phyloP scores from a whole-genome alignment of 768 basidiomycete genomes.

The Pisolithus microcarpus region DNA sequence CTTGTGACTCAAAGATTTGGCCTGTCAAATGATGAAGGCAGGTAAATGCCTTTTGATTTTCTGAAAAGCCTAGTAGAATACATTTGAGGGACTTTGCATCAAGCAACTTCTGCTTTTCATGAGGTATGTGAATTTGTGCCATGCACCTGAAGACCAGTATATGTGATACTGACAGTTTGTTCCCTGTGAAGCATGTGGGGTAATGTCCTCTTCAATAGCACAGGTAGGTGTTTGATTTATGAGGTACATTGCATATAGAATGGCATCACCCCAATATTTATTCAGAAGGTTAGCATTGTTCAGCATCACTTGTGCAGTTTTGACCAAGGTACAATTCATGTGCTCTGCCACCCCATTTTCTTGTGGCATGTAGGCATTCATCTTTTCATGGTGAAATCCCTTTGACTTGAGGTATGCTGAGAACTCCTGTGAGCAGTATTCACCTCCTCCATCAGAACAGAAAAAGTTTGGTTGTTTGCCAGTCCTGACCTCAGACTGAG shows the following conservation, averaged over 20 bases:
- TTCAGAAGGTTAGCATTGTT: neutral
- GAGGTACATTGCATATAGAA: conserved; percentile 1
- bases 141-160: conserved; percentile 18
- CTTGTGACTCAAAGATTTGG: too few species aligned
- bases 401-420: conserved; percentile 4
- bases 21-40: too few species aligned
- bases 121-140: conserved; percentile 13
- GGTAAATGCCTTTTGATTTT: neutral
- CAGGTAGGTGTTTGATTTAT: neutral
- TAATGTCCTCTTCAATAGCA: neutral
- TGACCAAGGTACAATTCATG: conserved; percentile 29
- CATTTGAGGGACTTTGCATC: neutral
- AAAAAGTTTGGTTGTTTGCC: conserved; percentile 13
- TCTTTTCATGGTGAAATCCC: conserved; percentile 13
- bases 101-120: neutral
- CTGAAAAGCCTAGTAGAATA: neutral
- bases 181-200: conserved; percentile 18
- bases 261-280: conserved; percentile 2
- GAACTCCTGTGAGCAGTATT: conserved; percentile 12
- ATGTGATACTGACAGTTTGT: conserved; percentile 18
- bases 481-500: conserved; percentile 4
- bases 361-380: conserved; percentile 25
- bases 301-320: conserved; percentile 27
- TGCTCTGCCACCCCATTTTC: conserved; percentile 40
- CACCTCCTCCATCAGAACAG: conserved; percentile 16